Conservation (phyloP, 768 basidiomycete genomes). For the Tulasnella sp. region DNA sequence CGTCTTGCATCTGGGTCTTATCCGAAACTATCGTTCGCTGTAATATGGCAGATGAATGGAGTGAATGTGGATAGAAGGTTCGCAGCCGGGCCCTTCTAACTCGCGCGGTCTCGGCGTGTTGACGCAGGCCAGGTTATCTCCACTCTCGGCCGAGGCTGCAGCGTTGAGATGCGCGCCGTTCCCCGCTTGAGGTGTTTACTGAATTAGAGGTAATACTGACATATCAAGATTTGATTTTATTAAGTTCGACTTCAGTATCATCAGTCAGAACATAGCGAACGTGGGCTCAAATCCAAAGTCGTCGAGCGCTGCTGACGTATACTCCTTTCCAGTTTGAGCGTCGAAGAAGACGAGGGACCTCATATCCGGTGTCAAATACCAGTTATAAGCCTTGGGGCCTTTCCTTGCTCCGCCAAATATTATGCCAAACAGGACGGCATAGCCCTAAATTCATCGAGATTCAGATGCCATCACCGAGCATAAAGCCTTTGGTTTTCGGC, state of each 20-base stretch:
- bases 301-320: neutral
- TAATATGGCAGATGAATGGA: no score
- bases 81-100: no score
- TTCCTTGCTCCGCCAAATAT: neutral
- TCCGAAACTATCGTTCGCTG: neutral
- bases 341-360: neutral
- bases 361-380: neutral
- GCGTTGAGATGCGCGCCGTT: no score
- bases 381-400: conserved; percentile 6
- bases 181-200: no score
- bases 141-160: no score
- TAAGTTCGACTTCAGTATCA: no score
- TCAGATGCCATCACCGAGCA: neutral
- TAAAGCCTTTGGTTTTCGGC: neutral
- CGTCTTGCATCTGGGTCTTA: neutral
- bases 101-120: no score
- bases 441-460: neutral
- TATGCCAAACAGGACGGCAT: neutral
- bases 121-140: no score
- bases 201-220: no score
- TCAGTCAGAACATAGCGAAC: neutral
- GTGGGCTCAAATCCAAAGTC: neutral
- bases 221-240: no score
- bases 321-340: conserved; percentile 1
- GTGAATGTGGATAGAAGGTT: no score